Conservation (phyloP, 1,284 basidiomycete species). For the Cryptococcus hybrid region DNA sequence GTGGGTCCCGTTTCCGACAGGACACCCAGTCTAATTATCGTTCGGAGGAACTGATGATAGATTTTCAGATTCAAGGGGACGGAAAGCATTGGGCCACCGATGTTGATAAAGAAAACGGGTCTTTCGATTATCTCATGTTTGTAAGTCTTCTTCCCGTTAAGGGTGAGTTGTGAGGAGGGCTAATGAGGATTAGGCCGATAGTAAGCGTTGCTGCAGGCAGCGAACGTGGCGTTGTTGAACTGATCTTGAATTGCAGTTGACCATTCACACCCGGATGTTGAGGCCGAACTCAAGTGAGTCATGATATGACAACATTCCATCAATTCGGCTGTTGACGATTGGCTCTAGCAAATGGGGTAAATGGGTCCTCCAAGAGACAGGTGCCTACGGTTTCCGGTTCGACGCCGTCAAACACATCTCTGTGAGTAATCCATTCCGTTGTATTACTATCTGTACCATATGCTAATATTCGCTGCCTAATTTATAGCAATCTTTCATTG, state of each 20-base stretch:
- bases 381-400: constrained; percentile 75
- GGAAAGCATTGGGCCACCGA: constrained; percentile 57
- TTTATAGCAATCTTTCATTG: constrained; percentile 51
- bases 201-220: no score
- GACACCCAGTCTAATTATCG: no score
- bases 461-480: not conserved
- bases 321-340: not conserved
- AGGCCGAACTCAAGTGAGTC: constrained; percentile 39
- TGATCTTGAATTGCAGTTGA: constrained; percentile 56
- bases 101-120: constrained; percentile 52
- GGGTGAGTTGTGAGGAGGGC: not conserved
- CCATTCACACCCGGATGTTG: constrained; percentile 75
- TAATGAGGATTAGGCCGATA: not conserved
- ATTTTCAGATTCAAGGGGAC: constrained; percentile 54
- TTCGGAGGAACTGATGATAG: not conserved
- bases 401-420: constrained; percentile 74
- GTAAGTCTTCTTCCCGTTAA: constrained; percentile 1
- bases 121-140: constrained; percentile 52
- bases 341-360: constrained; percentile 54
- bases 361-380: constrained; percentile 68
- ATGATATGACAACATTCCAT: not conserved
- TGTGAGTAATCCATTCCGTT: not conserved
- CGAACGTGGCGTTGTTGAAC: not conserved
- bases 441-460: not conserved
- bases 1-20: constrained; percentile 10